Evolutionary conservation across 495 filamentous ascomycete species (phyloP), one percentile per base, ranked within the genome.

Genomic region (Talaromyces trachyspermus): DNA sequence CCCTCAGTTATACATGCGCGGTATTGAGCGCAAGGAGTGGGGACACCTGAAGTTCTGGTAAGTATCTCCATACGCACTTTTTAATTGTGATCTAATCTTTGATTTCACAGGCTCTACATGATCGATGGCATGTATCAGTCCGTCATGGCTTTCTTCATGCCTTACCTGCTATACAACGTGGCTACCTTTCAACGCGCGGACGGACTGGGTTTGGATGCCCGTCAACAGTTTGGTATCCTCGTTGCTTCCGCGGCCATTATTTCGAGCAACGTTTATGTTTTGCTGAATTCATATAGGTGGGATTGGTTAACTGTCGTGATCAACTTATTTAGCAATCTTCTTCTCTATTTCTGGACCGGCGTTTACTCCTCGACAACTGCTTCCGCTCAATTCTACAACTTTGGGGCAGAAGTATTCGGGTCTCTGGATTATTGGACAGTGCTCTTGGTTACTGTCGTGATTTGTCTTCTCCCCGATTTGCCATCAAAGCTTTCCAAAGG

Each of bases 21-120:
- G 94, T 56, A 97, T 99, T 54, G 88, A 96, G 66, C 85, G 90
- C 47, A 82, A 88, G 62, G 94, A 99, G 71, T 99, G 94, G 94
- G 96, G 94, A 8, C 85, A 94, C 56, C 63, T 71, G 35, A 99
- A 99, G 64, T 99, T 99, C 64, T 99, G 94, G 92, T 95, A 72
- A 56, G 77, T 65, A 29, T 46, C 19, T 42, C 19, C 20, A 37
- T 10, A 22, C 39, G 11, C 5, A 27, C 6, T 39, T 38, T 18
- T 24, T 10, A 10, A 25, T 30, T 5, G 24, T 48, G 3, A 15
- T 26, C 36, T 37, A 26, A 12, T 17, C 33, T 38, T 44, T 52
- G 49, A 61, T 15, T 10, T 56, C 43, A 11, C 49, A 95, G 88
- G 90, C 54, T 85, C 39, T 97, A 99, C 58, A 97, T 99, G 94